phyloP scores from a whole-genome alignment of 345 rosid species.

The Citrus sinensis region DNA sequence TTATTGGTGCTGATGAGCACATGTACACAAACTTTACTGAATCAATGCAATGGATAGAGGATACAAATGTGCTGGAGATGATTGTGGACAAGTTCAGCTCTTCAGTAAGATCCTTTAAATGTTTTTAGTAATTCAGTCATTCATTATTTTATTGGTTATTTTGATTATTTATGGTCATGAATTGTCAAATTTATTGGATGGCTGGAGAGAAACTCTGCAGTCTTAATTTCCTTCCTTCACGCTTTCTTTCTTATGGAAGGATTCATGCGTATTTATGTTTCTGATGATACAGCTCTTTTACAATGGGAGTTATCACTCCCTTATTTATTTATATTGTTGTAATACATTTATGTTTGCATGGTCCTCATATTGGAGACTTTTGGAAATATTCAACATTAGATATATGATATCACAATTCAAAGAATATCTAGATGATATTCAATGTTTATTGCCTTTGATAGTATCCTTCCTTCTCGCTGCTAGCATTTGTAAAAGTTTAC shows the following conservation, averaged over 20 bases:
- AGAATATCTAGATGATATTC: neutral
- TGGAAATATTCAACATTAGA: neutral
- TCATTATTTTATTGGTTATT: neutral
- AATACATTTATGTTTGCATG: neutral
- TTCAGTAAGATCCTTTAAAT: constrained; percentile 56
- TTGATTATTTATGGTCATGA: neutral
- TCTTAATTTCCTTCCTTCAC: neutral
- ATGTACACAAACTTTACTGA: constrained; percentile 64
- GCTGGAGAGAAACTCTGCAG: neutral
- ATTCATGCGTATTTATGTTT: neutral
- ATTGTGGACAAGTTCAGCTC: constrained; percentile 88
- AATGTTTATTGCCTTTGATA: neutral
- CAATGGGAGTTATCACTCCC: neutral
- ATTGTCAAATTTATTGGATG: neutral
- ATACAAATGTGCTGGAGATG: constrained; percentile 83
- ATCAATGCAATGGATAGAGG: constrained; percentile 86
- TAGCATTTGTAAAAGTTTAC: neutral
- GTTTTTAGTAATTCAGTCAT: neutral
- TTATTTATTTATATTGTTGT: neutral
- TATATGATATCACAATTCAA: neutral
- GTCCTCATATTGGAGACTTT: neutral
- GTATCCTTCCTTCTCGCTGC: neutral
- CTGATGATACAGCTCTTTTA: neutral
- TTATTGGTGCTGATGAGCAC: constrained; percentile 90
- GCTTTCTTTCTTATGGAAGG: neutral